phyloP scores from a whole-genome alignment of 1,139 yeast species.

The Protomyces inouyei region DNA sequence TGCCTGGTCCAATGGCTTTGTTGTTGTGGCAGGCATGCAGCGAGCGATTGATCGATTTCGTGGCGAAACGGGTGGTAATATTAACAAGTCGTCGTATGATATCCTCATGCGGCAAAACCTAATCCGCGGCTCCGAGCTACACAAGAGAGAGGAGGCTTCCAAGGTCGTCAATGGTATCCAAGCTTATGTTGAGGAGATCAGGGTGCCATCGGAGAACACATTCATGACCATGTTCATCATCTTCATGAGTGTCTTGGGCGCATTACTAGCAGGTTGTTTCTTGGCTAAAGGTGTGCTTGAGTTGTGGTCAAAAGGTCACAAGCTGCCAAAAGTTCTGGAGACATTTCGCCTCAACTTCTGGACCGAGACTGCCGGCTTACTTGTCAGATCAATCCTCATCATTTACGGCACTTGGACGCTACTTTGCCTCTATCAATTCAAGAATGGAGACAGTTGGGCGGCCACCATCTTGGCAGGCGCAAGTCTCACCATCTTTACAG shows the following conservation, averaged over 20 bases:
- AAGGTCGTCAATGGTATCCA: slow-evolving; percentile 36
- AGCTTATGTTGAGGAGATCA: slow-evolving; percentile 37
- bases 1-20: slow-evolving; percentile 39
- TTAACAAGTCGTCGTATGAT: slow-evolving; percentile 33
- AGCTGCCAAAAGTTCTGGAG: slow-evolving; percentile 32
- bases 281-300: slow-evolving; percentile 36
- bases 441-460: slow-evolving; percentile 40
- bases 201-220: slow-evolving; percentile 39
- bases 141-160: background rate
- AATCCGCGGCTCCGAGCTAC: background rate
- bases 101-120: slow-evolving; percentile 34
- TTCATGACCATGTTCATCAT: slow-evolving; percentile 39
- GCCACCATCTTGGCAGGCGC: slow-evolving; percentile 38
- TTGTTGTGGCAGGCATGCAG: slow-evolving; percentile 39
- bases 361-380: slow-evolving; percentile 33
- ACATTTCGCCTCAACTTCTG: slow-evolving; percentile 36
- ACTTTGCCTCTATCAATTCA: slow-evolving; percentile 39
- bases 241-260: slow-evolving; percentile 37
- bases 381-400: slow-evolving; percentile 37
- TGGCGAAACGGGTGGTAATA: slow-evolving; percentile 38
- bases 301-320: slow-evolving; percentile 30
- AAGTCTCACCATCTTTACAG: slow-evolving; percentile 37
- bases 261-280: slow-evolving; percentile 34
- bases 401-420: slow-evolving; percentile 40
- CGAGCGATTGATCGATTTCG: slow-evolving; percentile 37